Base-by-base conservation (phyloP, 78 protist species). In the Speleostelium caveatum region DNA sequence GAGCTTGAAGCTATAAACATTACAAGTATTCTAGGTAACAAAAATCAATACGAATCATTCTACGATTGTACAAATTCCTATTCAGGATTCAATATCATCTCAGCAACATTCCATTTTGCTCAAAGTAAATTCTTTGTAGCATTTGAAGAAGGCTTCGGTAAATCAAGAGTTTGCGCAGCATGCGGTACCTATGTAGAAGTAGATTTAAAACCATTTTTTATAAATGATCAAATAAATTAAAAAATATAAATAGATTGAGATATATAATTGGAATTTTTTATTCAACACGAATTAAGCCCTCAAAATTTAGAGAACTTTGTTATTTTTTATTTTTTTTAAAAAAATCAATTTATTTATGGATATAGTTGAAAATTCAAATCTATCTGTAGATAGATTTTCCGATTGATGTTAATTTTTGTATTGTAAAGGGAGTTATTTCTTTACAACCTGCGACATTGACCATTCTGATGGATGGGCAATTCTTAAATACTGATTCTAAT, bases 1-100 rank as follows among this genome's bases (percentile, higher is more conserved):
- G 79, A 56, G 6, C 14, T 73, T 19, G 61, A 56, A 45, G 93
- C 93, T 8, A 49, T 93, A 49, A 93, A 93, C 26, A 62, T 93
- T 41, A 93, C 95, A 4, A 67, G 93, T 24, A 35, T 86, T 17
- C 68, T 75, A 5, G 95, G 93, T 66, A 63, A 60, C 22, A 93
- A 93, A 75, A 76, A 83, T 53, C 59, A 30, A 22, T 33, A 24
- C 2, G 58, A 42, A 16, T 28, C 33, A 38, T 92, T 83, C 60
- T 73, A 63, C 21, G 61, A 42, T 36, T 92, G 95, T 30, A 16
- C 19, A 1, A 21, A 80, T 4, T 71, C 58, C 8, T 33, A 67
- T 41, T 35, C 53, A 35, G 95, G 95, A 32, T 26, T 21, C 22
- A 92, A 92, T 45, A 51, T 92, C 41, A 33, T 92, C 68, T 56